phyloP scores from a whole-genome alignment of 2,329 filamentous ascomycete species.

The Neofusicoccum ribis region DNA sequence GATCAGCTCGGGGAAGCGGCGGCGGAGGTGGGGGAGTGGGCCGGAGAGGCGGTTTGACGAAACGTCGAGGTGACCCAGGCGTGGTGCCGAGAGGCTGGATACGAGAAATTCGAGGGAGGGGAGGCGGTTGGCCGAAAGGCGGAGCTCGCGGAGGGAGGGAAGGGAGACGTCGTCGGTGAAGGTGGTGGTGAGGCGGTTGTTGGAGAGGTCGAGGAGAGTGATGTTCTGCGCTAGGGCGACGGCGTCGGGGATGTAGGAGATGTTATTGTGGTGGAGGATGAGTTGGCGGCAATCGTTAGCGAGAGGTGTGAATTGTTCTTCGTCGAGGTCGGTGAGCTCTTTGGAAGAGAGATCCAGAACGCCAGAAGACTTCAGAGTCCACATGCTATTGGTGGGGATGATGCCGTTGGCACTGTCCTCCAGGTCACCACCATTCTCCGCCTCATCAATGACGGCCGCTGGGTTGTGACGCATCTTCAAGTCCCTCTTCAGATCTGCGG shows the following conservation, averaged over 20 bases:
- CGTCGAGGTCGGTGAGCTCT: constrained; percentile 39
- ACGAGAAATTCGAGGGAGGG: constrained; percentile 68
- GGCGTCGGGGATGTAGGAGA: constrained; percentile 67
- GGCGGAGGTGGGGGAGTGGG: constrained; percentile 64
- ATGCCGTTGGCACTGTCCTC: background rate
- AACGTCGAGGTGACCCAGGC: constrained; percentile 74
- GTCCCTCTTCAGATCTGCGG: constrained; percentile 76
- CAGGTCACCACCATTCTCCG: background rate
- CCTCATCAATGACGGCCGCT: constrained; percentile 12
- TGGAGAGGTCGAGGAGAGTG: constrained; percentile 69
- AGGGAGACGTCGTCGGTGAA: constrained; percentile 47
- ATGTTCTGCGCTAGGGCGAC: constrained; percentile 71
- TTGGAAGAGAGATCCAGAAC: constrained; percentile 47
- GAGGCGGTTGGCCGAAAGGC: constrained; percentile 72
- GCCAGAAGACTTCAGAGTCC: constrained; percentile 37
- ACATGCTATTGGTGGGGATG: constrained; percentile 20
- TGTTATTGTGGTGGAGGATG: constrained; percentile 74
- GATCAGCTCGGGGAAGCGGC: constrained; percentile 67
- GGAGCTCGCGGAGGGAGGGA: constrained; percentile 74
- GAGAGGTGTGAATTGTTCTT: constrained; percentile 38
- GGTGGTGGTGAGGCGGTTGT: constrained; percentile 71
- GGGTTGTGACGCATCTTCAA: constrained; percentile 68
- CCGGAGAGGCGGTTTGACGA: constrained; percentile 77
- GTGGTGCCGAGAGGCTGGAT: constrained; percentile 68
- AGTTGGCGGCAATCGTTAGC: constrained; percentile 56